Conservation (phyloP, 2,329 filamentous ascomycete genomes). For the Penicillium rolfsii region DNA sequence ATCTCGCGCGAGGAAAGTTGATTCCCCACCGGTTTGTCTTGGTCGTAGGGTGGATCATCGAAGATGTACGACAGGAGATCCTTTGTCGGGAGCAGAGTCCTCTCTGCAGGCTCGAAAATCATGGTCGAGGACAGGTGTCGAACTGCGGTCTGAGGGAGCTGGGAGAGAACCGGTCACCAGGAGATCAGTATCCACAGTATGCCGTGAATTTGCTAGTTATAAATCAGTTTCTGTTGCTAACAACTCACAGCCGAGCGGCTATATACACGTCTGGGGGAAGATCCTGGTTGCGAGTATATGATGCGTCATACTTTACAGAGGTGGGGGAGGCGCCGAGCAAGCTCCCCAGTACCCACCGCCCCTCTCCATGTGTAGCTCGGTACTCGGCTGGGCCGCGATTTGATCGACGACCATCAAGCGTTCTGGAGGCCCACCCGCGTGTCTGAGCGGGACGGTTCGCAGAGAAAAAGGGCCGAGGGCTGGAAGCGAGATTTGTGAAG, state of each 20-base stretch:
- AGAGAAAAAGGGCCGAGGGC: not conserved
- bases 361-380: not conserved
- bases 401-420: not conserved
- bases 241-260: not conserved
- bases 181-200: not conserved
- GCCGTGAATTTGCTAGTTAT: not conserved
- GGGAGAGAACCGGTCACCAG: not conserved
- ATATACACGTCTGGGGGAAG: not conserved
- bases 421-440: not conserved
- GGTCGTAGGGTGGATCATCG: conserved; percentile 53
- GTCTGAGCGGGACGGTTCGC: not conserved
- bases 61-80: conserved; percentile 62
- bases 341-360: not conserved
- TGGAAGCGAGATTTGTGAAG: not conserved
- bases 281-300: not conserved
- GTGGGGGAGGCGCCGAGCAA: not conserved
- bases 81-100: conserved; percentile 49
- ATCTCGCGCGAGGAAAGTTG: not conserved
- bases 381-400: not conserved
- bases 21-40: conserved; percentile 50
- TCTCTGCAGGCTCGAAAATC: conserved; percentile 40
- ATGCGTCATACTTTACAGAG: not conserved
- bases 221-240: not conserved
- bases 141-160: not conserved
- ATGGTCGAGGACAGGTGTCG: conserved; percentile 16